phyloP scores from a whole-genome alignment of 805 yeast species.

The Zygosaccharomyces gambellarensis region DNA sequence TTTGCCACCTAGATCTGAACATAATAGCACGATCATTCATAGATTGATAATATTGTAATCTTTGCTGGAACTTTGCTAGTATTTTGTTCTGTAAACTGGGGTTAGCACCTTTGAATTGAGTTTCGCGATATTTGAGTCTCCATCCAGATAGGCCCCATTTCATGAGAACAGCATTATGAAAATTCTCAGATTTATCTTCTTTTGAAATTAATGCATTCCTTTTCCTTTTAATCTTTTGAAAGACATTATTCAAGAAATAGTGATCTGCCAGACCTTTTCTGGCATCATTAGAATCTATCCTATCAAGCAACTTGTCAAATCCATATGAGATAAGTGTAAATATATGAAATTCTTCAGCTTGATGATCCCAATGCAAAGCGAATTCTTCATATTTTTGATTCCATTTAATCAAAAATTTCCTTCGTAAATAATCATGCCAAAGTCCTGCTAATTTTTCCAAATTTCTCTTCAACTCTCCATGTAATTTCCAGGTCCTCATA shows the following conservation, averaged over 20 bases:
- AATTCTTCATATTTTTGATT: constrained; percentile 5
- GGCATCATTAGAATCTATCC: constrained; percentile 14
- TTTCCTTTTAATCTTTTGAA: constrained; percentile 12
- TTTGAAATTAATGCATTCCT: not conserved
- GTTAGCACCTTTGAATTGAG: constrained; percentile 1
- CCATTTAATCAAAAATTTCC: constrained; percentile 16
- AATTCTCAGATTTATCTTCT: not conserved
- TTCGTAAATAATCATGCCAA: constrained; percentile 15
- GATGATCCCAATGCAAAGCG: constrained; percentile 2
- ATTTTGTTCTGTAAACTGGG: not conserved
- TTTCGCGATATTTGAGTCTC: constrained; percentile 3
- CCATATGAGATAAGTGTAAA: constrained; percentile 16
- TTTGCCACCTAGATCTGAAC: constrained; percentile 3
- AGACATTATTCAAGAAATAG: constrained; percentile 19
- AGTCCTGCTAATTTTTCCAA: constrained; percentile 11
- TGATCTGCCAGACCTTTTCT: constrained; percentile 24
- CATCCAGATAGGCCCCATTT: not conserved
- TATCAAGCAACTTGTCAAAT: constrained; percentile 19
- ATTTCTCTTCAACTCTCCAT: constrained; percentile 8
- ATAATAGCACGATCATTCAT: constrained; percentile 17
- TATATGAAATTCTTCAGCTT: constrained; percentile 16
- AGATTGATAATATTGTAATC: constrained; percentile 7
- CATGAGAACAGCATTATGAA: not conserved
- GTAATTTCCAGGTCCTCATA: constrained; percentile 20
- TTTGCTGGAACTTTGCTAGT: constrained; percentile 4